These are phyloP conservation scores for Emergomyces pasteurianus DNA, from an alignment of 2,329 filamentous ascomycete genomes.

Conservation along the genomic window DNA sequence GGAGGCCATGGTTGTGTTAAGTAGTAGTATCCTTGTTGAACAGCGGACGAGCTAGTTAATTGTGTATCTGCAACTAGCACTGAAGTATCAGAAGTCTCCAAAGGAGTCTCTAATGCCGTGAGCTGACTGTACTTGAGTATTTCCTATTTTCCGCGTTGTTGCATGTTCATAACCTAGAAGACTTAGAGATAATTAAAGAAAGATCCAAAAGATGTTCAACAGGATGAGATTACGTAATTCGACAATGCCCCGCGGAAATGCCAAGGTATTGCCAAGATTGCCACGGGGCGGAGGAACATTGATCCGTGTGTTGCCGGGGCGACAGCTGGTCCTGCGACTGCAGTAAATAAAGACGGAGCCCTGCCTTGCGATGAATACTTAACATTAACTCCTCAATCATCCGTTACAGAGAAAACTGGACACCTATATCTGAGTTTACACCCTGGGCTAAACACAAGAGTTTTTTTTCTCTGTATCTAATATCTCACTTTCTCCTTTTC, in stretches of 20 bases:
- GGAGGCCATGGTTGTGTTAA: not conserved
- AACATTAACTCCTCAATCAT: not conserved
- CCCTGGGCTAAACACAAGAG: not conserved
- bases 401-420: not conserved
- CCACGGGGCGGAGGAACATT: not conserved
- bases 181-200: no score
- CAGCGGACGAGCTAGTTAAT: not conserved
- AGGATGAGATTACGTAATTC: not conserved
- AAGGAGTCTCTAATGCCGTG: not conserved
- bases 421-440: not conserved
- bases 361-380: not conserved
- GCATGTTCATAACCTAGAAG: no score
- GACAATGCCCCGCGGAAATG: not conserved
- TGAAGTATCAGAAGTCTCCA: not conserved
- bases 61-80: not conserved
- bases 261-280: not conserved
- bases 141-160: not conserved
- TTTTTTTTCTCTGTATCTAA: not conserved
- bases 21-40: no score
- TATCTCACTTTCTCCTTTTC: not conserved
- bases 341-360: not conserved
- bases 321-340: not conserved
- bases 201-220: no score
- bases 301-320: slow-evolving; percentile 1
- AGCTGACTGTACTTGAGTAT: not conserved